Conservation (phyloP, 73 alveolate genomes). For the Blepharisma japonicum region DNA sequence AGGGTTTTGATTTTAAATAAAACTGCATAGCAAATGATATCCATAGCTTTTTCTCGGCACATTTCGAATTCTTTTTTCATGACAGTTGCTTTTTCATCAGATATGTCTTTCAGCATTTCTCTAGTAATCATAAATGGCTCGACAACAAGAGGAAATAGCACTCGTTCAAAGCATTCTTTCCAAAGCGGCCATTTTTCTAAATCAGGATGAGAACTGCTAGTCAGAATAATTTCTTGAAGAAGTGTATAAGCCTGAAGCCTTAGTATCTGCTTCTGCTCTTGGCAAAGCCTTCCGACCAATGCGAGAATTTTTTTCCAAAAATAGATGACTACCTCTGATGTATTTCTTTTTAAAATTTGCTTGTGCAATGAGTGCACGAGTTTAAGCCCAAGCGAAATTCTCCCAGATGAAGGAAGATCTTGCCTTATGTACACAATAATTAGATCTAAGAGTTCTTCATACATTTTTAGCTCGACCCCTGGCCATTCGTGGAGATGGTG, state of each 20-base stretch:
- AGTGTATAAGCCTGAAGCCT: background rate
- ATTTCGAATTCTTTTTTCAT: constrained; percentile 1
- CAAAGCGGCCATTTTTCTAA: constrained; percentile 13
- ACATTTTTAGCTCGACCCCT: background rate
- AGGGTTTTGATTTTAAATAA: background rate
- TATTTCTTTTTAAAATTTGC: background rate
- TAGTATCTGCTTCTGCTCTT: background rate
- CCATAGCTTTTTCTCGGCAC: constrained; percentile 20
- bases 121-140: constrained; percentile 21
- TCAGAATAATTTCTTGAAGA: background rate
- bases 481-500: background rate
- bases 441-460: background rate
- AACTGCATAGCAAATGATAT: background rate
- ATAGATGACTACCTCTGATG: background rate
- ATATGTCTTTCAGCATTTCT: constrained; percentile 14
- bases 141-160: constrained; percentile 14
- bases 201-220: background rate
- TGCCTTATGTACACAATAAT: background rate
- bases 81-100: background rate
- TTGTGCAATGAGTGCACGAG: background rate
- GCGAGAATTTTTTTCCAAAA: constrained; percentile 16
- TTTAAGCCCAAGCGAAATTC: background rate
- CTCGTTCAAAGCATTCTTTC: constrained; percentile 17
- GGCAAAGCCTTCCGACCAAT: constrained; percentile 2
- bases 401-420: background rate